Evolutionary conservation across 805 yeast genomes (phyloP).

Genomic region (Saturnispora silvae): DNA sequence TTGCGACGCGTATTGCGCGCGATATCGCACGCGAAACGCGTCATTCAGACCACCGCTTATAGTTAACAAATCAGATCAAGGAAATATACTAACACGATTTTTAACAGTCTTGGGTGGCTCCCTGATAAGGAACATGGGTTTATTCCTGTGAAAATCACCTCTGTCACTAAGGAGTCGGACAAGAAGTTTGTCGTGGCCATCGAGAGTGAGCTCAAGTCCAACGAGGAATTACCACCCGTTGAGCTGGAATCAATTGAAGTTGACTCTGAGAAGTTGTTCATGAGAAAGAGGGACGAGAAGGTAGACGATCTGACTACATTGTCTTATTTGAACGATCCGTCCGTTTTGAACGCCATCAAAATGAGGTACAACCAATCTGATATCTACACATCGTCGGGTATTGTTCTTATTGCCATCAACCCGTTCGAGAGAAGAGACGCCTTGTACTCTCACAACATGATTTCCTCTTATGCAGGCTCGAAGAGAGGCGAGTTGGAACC

Average conservation of each 20-base stretch:
- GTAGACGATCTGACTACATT: slow-evolving; percentile 90
- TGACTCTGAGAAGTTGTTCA: slow-evolving; percentile 56
- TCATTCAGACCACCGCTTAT: neutral
- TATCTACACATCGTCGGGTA: slow-evolving; percentile 94
- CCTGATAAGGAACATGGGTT: slow-evolving; percentile 68
- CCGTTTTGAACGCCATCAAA: slow-evolving; percentile 87
- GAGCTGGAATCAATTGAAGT: slow-evolving; percentile 40
- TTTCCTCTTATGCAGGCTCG: slow-evolving; percentile 89
- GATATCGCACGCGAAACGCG: slow-evolving; percentile 1
- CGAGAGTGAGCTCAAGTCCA: slow-evolving; percentile 36
- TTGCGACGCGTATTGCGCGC: too few species aligned
- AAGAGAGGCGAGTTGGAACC: slow-evolving; percentile 94
- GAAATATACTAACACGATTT: slow-evolving; percentile 4
- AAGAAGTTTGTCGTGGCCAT: slow-evolving; percentile 40
- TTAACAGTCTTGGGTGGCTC: slow-evolving; percentile 62
- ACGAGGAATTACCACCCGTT: slow-evolving; percentile 32
- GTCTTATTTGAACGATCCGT: slow-evolving; percentile 91
- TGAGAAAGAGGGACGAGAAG: slow-evolving; percentile 88
- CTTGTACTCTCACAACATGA: slow-evolving; percentile 81
- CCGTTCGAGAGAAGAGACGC: slow-evolving; percentile 92
- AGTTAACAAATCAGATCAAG: neutral
- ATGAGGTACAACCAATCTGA: slow-evolving; percentile 81
- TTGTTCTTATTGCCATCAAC: slow-evolving; percentile 90
- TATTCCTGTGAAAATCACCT: slow-evolving; percentile 56
- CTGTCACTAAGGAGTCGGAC: slow-evolving; percentile 29